Conservation (phyloP, 352 stramenopile genomes). For the Globisporangium middletonii region DNA sequence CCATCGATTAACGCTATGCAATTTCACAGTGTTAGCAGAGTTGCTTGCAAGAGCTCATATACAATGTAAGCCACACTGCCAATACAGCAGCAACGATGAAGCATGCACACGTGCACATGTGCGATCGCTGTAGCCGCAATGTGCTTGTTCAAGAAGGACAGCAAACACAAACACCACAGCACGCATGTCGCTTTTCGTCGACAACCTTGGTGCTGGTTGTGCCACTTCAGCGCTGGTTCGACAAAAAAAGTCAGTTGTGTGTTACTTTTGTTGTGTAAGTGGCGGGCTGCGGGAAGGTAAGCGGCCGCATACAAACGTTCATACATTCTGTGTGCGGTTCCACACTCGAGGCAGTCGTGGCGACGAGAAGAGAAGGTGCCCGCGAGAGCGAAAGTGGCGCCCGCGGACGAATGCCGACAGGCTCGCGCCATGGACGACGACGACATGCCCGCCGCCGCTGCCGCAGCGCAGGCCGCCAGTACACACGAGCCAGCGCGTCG, state of each 20-base stretch:
- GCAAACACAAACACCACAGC: too few species aligned
- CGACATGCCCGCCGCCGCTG: background rate
- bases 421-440: slow-evolving; percentile 11
- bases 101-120: too few species aligned
- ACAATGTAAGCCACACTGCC: too few species aligned
- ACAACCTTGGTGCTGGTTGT: too few species aligned
- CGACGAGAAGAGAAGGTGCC: background rate
- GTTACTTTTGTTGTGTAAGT: background rate
- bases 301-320: background rate
- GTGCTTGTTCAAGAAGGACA: too few species aligned
- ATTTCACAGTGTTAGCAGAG: too few species aligned
- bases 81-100: too few species aligned
- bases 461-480: background rate
- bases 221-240: too few species aligned
- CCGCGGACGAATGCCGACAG: slow-evolving; percentile 12
- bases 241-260: background rate
- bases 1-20: too few species aligned
- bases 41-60: too few species aligned
- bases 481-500: background rate
- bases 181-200: too few species aligned
- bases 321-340: background rate
- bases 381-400: slow-evolving; percentile 3
- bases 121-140: too few species aligned
- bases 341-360: background rate
- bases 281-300: slow-evolving; percentile 2